Evolutionary conservation across 176 grass and related monocot genomes (phyloP), one percentile per base, ranked within the genome.

Genomic region (Panicum miliaceum): DNA sequence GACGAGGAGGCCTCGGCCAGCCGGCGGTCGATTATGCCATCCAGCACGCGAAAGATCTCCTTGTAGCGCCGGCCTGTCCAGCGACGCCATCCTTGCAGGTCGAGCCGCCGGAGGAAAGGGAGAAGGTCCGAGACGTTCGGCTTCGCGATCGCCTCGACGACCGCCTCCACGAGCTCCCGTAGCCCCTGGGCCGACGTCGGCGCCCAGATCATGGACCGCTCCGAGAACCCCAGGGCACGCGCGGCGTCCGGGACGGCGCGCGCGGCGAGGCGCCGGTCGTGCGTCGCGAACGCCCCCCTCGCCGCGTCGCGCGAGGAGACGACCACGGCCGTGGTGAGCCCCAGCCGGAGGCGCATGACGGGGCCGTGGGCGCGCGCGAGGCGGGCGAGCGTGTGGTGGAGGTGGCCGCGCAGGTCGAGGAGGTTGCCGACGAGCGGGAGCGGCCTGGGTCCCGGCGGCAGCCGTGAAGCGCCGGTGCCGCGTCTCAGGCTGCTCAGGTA

Each of bases 71-170:
- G 0, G 0, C n/a, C 53, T 10, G 12, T 50, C 2, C 1, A 3
- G 1, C 80, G 70, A 9, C 80, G 75, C 9, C 32, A 3, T 0
- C 91, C 80, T 42, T 92, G 87, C 60, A 90, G 3, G 63, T 92
- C 91, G 4, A 90, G 26, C 25, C 7, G 10, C 9, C 84, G 61
- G 53, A 90, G 81, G 16, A 90, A 81, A 3, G 91, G 87, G 52
- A 82, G 54, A 8, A 84, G 27, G 13, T 92, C 91, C 3, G 91
- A 92, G 34, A 90, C 37, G 60, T 92, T 92, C 0, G 73, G 67
- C 52, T 73, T 74, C 0, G 67, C 40, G 42, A 66, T 29, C 59
- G 22, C 19, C 29, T 57, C 43, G 47, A 73, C 66, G 40, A 76
- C 22, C 13, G 25, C 59, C 47, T 26, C 38, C 7, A 89, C 22